Conservation (phyloP, 2,329 filamentous ascomycete genomes). For the Simplicillium aogashimaense region DNA sequence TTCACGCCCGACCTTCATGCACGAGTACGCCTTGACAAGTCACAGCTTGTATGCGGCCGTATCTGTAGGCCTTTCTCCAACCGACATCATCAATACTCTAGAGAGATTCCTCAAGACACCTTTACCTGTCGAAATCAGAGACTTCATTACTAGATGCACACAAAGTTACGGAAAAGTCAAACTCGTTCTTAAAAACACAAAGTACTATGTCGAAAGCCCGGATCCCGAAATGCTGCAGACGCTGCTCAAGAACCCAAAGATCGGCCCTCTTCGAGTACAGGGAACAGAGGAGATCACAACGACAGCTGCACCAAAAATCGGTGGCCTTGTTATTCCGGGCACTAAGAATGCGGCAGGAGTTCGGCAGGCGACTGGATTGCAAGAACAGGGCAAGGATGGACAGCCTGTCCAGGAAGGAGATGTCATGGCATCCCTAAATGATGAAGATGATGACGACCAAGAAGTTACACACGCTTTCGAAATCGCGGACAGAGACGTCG, state of each 20-base stretch:
- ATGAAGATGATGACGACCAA: constrained; percentile 68
- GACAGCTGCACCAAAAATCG: constrained; percentile 76
- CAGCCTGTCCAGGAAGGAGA: constrained; percentile 51
- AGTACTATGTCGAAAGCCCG: constrained; percentile 87
- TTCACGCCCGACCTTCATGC: constrained; percentile 80
- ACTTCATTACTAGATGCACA: constrained; percentile 72
- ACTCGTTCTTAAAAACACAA: constrained; percentile 86
- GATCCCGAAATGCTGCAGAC: constrained; percentile 80
- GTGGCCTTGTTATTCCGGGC: constrained; percentile 81
- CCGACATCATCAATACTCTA: constrained; percentile 58
- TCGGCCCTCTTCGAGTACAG: constrained; percentile 70
- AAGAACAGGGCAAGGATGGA: constrained; percentile 31
- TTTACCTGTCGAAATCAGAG: constrained; percentile 68
- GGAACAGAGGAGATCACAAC: constrained; percentile 63
- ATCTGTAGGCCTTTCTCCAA: constrained; percentile 42
- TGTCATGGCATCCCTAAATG: constrained; percentile 63
- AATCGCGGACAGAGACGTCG: constrained; percentile 64
- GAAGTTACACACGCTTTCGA: constrained; percentile 81
- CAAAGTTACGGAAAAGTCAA: constrained; percentile 93
- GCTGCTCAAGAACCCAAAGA: constrained; percentile 74
- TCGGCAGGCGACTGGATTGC: constrained; percentile 52
- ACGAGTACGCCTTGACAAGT: constrained; percentile 86
- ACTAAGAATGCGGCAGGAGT: constrained; percentile 88
- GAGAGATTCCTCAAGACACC: constrained; percentile 84
- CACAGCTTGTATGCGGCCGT: constrained; percentile 94